Evolutionary conservation across 495 filamentous ascomycete genomes (phyloP), one percentile per base, ranked within the genome.

Genomic region (Penicillium turbatum): DNA sequence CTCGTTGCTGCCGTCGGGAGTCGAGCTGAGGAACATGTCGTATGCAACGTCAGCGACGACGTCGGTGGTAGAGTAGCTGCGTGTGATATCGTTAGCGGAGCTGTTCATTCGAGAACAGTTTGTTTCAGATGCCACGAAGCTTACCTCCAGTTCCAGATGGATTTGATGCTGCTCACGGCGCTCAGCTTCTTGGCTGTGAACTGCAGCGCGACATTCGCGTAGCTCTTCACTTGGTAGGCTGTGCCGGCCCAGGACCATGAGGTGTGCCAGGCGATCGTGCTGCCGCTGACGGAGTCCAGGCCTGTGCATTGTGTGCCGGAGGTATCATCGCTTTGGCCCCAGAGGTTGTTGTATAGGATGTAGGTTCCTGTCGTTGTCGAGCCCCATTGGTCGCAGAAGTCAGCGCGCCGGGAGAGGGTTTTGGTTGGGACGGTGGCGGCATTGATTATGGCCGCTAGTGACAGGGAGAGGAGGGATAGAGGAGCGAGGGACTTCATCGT

Each of bases 1-100:
- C 59, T 82, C 72, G 27, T 72, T 65, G 32, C 61, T 61, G 19
- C 74, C 74, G 46, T 61, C 61, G 9, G 78, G 59, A 16, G 72
- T 73, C 19, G 76, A 70, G 15, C 72, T 72, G 36, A 78, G 75
- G 70, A 85, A 88, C 53, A 86, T 68, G 61, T 87, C 84, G 63
- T 87, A 87, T 19, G 83, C 69, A 17, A 87, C 84, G 59, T 87
- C 73, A 19, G 81, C 80, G n/a, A 83, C 76, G 36, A 84, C 66
- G 47, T 61, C 57, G 39, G 62, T 75, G 32, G 77, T 81, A 1
- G 77, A 74, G 68, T 86, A 85, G 54, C 80, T 83, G 41, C 56
- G 12, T 9, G 16, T 12, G 27, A 32, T 15, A 32, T 47, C 17
- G 12, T 48, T 37, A 48, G 46, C 13, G 12, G 19, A 3, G 2